phyloP scores from a whole-genome alignment of 2,329 filamentous ascomycete genomes.

The Aspergillus sp. region DNA sequence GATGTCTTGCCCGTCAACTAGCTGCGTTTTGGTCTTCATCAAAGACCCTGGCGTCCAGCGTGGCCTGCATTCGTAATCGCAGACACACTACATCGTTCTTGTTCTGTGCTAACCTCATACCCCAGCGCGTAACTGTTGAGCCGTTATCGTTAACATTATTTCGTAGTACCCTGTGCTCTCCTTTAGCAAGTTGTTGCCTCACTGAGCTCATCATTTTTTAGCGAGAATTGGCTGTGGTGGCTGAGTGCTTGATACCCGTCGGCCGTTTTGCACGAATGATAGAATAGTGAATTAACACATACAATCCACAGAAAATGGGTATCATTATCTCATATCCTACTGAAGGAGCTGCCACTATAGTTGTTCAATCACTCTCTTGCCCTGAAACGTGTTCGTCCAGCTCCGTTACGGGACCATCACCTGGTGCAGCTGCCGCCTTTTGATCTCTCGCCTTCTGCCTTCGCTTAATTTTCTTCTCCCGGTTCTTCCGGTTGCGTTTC shows the following conservation, averaged over 20 bases:
- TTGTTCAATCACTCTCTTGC: not conserved
- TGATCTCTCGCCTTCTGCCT: constrained; percentile 38
- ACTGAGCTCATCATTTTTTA: constrained; percentile 2
- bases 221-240: not conserved
- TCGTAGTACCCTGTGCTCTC: constrained; percentile 19
- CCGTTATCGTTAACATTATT: constrained; percentile 9
- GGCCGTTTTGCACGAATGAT: not conserved
- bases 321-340: constrained; percentile 9
- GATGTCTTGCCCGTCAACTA: constrained; percentile 6
- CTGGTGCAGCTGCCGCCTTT: constrained; percentile 31
- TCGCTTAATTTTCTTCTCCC: constrained; percentile 39
- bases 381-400: constrained; percentile 20
- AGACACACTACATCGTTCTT: constrained; percentile 1
- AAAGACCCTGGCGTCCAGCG: not conserved
- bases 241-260: not conserved
- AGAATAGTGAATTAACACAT: constrained; percentile 1
- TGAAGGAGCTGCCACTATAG: not conserved
- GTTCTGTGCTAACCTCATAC: constrained; percentile 8
- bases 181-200: constrained; percentile 7
- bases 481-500: constrained; percentile 41
- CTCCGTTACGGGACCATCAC: constrained; percentile 15
- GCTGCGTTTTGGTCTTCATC: not conserved
- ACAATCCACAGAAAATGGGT: constrained; percentile 8
- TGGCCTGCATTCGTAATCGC: constrained; percentile 2
- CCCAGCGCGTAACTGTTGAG: constrained; percentile 16